Evolutionary conservation across 345 rosid genomes (phyloP).

Genomic region (Camelina sativa): DNA sequence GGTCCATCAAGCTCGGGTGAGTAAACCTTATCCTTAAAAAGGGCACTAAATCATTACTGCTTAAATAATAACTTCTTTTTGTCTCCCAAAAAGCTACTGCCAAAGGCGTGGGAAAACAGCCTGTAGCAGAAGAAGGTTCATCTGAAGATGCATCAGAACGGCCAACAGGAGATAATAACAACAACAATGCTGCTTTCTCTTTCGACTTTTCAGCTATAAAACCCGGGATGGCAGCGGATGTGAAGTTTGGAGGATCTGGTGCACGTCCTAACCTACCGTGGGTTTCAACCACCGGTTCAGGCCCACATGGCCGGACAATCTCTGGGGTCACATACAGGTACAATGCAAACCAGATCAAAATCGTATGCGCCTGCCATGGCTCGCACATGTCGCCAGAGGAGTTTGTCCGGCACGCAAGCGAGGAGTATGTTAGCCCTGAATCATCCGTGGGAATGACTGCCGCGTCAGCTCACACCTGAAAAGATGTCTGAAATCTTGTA

Average conservation of each 20-base stretch:
- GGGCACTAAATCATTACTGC: neutral
- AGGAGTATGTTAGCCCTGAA: constrained; percentile 61
- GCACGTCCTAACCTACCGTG: constrained; percentile 87
- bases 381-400: constrained; percentile 91
- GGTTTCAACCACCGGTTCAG: constrained; percentile 90
- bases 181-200: constrained; percentile 40
- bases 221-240: constrained; percentile 82
- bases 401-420: constrained; percentile 86
- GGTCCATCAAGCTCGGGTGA: constrained; percentile 60
- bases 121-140: constrained; percentile 71
- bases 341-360: constrained; percentile 73
- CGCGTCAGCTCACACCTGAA: constrained; percentile 80
- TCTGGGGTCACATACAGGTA: constrained; percentile 88
- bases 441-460: constrained; percentile 60
- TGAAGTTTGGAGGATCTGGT: constrained; percentile 93
- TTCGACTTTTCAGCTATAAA: constrained; percentile 78
- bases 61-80: neutral
- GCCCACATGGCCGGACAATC: constrained; percentile 84
- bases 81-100: constrained; percentile 41
- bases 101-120: constrained; percentile 77
- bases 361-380: constrained; percentile 98
- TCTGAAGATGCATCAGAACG: constrained; percentile 62
- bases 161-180: constrained; percentile 50
- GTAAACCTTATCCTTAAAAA: constrained; percentile 18
- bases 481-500: constrained; percentile 13